A percentile compares a stretch with the other conserved stretches of the same genome.
Evolutionary conservation across 2,329 filamentous ascomycete genomes (phyloP).

Genomic region (Aspergillus jensenii): DNA sequence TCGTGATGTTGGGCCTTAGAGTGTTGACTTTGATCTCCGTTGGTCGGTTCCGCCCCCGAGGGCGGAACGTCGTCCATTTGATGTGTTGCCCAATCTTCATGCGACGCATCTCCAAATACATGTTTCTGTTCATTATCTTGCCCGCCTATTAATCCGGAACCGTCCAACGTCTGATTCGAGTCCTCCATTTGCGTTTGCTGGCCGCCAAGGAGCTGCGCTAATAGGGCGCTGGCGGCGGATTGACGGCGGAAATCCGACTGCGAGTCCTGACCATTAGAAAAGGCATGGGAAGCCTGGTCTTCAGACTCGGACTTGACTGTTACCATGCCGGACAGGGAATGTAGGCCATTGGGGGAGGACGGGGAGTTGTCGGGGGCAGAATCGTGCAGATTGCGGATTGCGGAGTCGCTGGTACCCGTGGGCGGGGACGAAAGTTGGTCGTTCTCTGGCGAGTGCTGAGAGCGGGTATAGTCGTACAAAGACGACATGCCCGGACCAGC

Average conservation of each 20-base stretch:
- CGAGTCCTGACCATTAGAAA: slow-evolving; percentile 22
- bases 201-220: slow-evolving; percentile 43
- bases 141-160: slow-evolving; percentile 3
- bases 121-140: slow-evolving; percentile 7
- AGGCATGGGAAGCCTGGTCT: slow-evolving; percentile 21
- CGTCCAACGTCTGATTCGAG: slow-evolving; percentile 10
- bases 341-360: slow-evolving; percentile 26
- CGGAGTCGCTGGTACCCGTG: slow-evolving; percentile 40
- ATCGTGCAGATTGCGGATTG: slow-evolving; percentile 40
- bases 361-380: slow-evolving; percentile 27
- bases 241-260: slow-evolving; percentile 39
- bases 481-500: slow-evolving; percentile 42
- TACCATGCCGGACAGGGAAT: slow-evolving; percentile 26
- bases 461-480: slow-evolving; percentile 39
- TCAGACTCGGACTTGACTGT: slow-evolving; percentile 32
- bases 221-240: slow-evolving; percentile 41
- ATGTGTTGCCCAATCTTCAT: slow-evolving; percentile 15
- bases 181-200: slow-evolving; percentile 18
- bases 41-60: slow-evolving; percentile 7
- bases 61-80: slow-evolving; percentile 8
- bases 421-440: slow-evolving; percentile 23
- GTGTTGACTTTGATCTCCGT: slow-evolving; percentile 14
- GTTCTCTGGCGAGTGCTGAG: slow-evolving; percentile 20
- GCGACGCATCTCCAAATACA: slow-evolving; percentile 8
- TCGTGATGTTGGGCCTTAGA: slow-evolving; percentile 10